Evolutionary conservation across 345 rosid genomes (phyloP).

Genomic region (Orychophragmus violaceus): DNA sequence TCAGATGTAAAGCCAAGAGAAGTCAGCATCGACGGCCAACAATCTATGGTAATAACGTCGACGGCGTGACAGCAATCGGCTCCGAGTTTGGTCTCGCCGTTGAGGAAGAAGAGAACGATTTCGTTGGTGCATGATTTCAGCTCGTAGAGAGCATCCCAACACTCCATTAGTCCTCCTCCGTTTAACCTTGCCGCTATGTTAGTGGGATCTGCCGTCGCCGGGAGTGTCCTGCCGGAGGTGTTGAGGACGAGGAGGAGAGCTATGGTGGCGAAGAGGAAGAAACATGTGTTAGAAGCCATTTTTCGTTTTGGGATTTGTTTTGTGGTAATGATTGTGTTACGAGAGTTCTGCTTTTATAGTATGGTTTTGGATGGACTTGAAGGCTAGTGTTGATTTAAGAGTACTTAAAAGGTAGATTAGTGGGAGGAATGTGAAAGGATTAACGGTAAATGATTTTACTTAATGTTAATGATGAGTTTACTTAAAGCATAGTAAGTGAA

Average conservation of each 20-base stretch:
- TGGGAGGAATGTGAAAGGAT: constrained; percentile 8
- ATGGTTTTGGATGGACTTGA: not conserved
- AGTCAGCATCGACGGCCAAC: too few species aligned
- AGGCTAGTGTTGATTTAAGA: not conserved
- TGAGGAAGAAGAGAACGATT: too few species aligned
- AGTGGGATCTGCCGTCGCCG: not conserved
- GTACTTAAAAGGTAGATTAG: too few species aligned
- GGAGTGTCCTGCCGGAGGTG: too few species aligned
- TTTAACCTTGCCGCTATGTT: constrained; percentile 22
- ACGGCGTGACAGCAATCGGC: constrained; percentile 49
- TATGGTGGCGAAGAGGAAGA: constrained; percentile 6
- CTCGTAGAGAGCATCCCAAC: too few species aligned
- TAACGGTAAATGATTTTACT: not conserved
- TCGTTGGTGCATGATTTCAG: too few species aligned
- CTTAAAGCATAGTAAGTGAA: not conserved
- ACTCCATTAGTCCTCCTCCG: too few species aligned
- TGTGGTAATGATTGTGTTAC: not conserved
- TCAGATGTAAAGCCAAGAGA: constrained; percentile 58
- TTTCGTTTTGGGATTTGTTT: not conserved
- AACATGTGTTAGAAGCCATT: constrained; percentile 13
- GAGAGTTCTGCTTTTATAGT: not conserved
- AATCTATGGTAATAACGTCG: constrained; percentile 39
- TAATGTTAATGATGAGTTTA: not conserved
- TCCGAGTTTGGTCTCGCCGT: constrained; percentile 49
- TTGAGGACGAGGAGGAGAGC: too few species aligned